Percentiles rank a stretch among this genome's conserved stretches.
phyloP scores from a whole-genome alignment of 2,329 filamentous ascomycete species.

The Aspergillus sp. region DNA sequence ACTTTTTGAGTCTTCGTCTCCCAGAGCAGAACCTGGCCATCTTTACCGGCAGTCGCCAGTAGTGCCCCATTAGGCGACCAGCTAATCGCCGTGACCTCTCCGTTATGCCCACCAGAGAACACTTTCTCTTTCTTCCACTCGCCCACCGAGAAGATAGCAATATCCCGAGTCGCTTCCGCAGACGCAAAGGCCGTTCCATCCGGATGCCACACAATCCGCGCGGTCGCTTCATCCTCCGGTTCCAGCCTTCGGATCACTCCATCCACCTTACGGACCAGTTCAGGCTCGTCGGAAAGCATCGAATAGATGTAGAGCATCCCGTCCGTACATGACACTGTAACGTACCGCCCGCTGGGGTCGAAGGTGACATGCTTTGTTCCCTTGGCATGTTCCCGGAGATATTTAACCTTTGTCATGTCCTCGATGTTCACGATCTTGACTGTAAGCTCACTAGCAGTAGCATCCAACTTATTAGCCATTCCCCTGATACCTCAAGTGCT shows the following conservation, averaged over 20 bases:
- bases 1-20: conserved; percentile 84
- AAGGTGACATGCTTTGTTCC: conserved; percentile 92
- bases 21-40: conserved; percentile 66
- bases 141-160: conserved; percentile 81
- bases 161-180: conserved; percentile 76
- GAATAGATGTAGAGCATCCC: conserved; percentile 91
- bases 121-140: conserved; percentile 85
- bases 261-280: conserved; percentile 80
- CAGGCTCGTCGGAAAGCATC: conserved; percentile 72
- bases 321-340: conserved; percentile 83
- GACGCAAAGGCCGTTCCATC: conserved; percentile 89
- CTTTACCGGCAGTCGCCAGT: conserved; percentile 64
- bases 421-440: conserved; percentile 84
- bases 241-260: conserved; percentile 80
- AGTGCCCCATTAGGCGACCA: conserved; percentile 96
- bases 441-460: conserved; percentile 69
- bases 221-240: conserved; percentile 72
- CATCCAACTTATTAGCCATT: conserved; percentile 23
- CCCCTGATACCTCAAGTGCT: too few relatives aligned
- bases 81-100: conserved; percentile 79
- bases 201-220: conserved; percentile 84
- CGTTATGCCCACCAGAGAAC: conserved; percentile 77
- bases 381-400: conserved; percentile 78
- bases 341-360: conserved; percentile 73
- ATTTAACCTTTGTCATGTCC: conserved; percentile 74